Evolutionary conservation across 2,329 filamentous ascomycete species (phyloP).

Genomic region (Cladosporium sp.): DNA sequence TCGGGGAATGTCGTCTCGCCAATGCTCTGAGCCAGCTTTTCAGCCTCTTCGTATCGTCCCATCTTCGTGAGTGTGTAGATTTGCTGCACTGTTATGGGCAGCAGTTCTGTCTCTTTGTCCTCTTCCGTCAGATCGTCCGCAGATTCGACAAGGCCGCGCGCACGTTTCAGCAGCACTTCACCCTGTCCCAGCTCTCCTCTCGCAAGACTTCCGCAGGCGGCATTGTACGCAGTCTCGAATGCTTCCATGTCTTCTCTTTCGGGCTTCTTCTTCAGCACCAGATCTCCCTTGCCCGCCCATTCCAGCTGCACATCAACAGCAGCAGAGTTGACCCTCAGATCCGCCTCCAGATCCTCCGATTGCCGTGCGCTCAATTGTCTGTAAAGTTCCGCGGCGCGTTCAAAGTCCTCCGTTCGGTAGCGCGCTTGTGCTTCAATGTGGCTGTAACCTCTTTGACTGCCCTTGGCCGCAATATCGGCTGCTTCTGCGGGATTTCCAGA

Average conservation of each 20-base stretch:
- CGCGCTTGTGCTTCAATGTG: slow-evolving; percentile 63
- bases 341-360: slow-evolving; percentile 61
- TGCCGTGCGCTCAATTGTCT: slow-evolving; percentile 49
- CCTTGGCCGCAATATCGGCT: slow-evolving; percentile 44
- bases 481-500: slow-evolving; percentile 65
- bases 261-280: slow-evolving; percentile 52
- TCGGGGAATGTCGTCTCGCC: slow-evolving; percentile 63
- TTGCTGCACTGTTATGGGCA: slow-evolving; percentile 73
- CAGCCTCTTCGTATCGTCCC: slow-evolving; percentile 63
- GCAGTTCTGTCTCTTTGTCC: slow-evolving; percentile 69
- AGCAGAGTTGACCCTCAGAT: slow-evolving; percentile 70
- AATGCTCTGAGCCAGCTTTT: slow-evolving; percentile 58
- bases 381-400: slow-evolving; percentile 62
- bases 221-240: slow-evolving; percentile 80
- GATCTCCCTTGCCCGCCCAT: slow-evolving; percentile 58
- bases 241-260: slow-evolving; percentile 62
- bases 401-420: slow-evolving; percentile 72
- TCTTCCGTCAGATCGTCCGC: slow-evolving; percentile 69
- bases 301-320: slow-evolving; percentile 69
- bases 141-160: slow-evolving; percentile 67
- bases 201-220: slow-evolving; percentile 68
- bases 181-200: slow-evolving; percentile 63
- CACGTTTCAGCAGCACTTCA: slow-evolving; percentile 63
- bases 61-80: slow-evolving; percentile 66
- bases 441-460: slow-evolving; percentile 46